A percentile compares a stretch with the other conserved stretches of the same genome.
phyloP scores from a whole-genome alignment of 2,329 filamentous ascomycete species.

The Graphilbum sp. region DNA sequence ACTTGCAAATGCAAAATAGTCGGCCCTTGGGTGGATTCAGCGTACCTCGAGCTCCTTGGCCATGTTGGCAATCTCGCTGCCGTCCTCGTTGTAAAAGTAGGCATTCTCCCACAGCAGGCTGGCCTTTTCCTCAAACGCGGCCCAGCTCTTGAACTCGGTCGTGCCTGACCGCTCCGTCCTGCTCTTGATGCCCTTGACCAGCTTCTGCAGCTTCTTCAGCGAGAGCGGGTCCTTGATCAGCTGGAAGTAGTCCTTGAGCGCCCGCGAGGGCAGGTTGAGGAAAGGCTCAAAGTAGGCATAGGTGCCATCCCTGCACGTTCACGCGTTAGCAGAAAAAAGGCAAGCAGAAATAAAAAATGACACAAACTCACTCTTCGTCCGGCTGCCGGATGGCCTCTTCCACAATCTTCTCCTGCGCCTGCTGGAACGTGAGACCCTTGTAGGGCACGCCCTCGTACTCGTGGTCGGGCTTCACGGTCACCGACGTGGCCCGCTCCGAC shows the following conservation, averaged over 20 bases:
- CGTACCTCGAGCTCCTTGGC: conserved; percentile 64
- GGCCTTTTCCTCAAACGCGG: conserved; percentile 62
- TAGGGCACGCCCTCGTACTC: conserved; percentile 44
- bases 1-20: background rate
- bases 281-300: conserved; percentile 60
- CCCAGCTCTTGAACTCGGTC: conserved; percentile 67
- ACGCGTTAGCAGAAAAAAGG: background rate
- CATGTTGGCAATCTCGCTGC: conserved; percentile 65
- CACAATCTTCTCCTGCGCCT: conserved; percentile 74
- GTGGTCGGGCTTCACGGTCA: conserved; percentile 23
- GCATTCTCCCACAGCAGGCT: conserved; percentile 79
- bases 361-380: conserved; percentile 38
- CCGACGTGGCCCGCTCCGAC: conserved; percentile 4
- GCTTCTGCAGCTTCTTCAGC: conserved; percentile 60
- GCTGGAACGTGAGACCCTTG: conserved; percentile 60
- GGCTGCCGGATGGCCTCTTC: conserved; percentile 55
- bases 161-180: conserved; percentile 45
- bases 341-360: conserved; percentile 9
- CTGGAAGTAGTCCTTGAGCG: conserved; percentile 72
- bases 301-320: conserved; percentile 29
- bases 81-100: conserved; percentile 80
- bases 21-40: background rate
- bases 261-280: conserved; percentile 57
- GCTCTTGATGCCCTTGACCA: conserved; percentile 56
- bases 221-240: conserved; percentile 70